A percentile compares a stretch with the other conserved stretches of the same genome.
phyloP scores from a whole-genome alignment of 306 rosid genomes.

The Mucuna pruriens region DNA sequence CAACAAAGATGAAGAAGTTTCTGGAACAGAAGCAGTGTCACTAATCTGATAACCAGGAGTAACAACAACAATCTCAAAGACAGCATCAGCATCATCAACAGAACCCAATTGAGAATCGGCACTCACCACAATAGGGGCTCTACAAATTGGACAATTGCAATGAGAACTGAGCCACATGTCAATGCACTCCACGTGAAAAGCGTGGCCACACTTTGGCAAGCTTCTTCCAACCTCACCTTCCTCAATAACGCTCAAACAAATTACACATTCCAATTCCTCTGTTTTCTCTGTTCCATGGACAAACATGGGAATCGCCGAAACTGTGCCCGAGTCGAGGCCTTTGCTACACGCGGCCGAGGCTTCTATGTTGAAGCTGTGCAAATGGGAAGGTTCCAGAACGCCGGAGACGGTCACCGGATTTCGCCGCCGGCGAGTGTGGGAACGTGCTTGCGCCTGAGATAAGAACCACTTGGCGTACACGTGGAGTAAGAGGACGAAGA shows the following conservation, averaged over 20 bases:
- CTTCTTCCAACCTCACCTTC: constrained; percentile 72
- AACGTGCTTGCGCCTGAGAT: constrained; percentile 44
- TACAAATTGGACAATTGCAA: constrained; percentile 77
- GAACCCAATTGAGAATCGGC: constrained; percentile 32
- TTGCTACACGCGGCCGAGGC: constrained; percentile 49
- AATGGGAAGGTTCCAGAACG: constrained; percentile 48
- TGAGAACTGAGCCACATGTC: constrained; percentile 93
- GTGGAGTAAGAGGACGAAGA: constrained; percentile 93
- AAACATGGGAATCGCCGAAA: constrained; percentile 71
- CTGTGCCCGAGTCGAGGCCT: constrained; percentile 63
- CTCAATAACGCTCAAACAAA: constrained; percentile 72
- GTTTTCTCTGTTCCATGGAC: constrained; percentile 26
- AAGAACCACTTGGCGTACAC: constrained; percentile 84
- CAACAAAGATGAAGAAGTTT: constrained; percentile 57
- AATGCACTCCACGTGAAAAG: constrained; percentile 81
- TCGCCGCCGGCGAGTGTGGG: constrained; percentile 31
- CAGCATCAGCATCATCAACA: not conserved
- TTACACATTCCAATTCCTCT: constrained; percentile 66
- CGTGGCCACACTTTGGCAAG: constrained; percentile 75
- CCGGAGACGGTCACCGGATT: constrained; percentile 50
- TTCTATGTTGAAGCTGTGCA: constrained; percentile 49
- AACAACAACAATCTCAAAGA: constrained; percentile 51
- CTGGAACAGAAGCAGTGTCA: constrained; percentile 38
- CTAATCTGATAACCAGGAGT: constrained; percentile 45
- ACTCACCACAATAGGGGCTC: constrained; percentile 51